phyloP scores from a whole-genome alignment of 2,329 filamentous ascomycete species.

The Arthrobotrys entomopaga region DNA sequence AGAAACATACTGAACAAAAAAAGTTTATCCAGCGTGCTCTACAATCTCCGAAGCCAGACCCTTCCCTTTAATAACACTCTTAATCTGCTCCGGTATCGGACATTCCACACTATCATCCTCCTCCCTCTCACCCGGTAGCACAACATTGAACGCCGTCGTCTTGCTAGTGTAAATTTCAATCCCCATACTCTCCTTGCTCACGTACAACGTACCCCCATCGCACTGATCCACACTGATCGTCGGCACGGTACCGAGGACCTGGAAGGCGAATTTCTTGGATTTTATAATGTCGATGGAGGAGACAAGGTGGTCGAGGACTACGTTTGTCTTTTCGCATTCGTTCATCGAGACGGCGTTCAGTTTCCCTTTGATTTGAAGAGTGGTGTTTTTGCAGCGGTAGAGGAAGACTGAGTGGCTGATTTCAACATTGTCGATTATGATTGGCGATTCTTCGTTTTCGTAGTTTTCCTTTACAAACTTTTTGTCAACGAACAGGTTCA shows the following conservation, averaged over 20 bases:
- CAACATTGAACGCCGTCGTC: constrained; percentile 85
- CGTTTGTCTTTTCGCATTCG: constrained; percentile 83
- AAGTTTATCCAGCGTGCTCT: constrained; percentile 80
- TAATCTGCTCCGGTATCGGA: constrained; percentile 88
- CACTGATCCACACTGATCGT: constrained; percentile 93
- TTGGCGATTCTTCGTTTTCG: constrained; percentile 73
- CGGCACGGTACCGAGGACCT: constrained; percentile 85
- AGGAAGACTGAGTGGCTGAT: constrained; percentile 91
- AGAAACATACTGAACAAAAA: background rate
- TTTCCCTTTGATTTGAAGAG: constrained; percentile 89
- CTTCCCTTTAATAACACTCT: constrained; percentile 78
- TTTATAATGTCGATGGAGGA: constrained; percentile 96
- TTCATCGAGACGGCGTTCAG: constrained; percentile 97
- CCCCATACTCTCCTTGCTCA: constrained; percentile 78
- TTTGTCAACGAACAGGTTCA: constrained; percentile 2
- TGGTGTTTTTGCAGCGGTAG: constrained; percentile 88
- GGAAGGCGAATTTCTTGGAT: constrained; percentile 90
- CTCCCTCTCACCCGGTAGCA: constrained; percentile 75
- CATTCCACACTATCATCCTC: constrained; percentile 87
- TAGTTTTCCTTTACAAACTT: constrained; percentile 85
- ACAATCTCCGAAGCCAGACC: constrained; percentile 92
- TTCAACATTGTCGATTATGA: constrained; percentile 82
- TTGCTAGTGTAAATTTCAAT: constrained; percentile 92
- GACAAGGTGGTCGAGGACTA: constrained; percentile 88
- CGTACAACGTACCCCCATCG: constrained; percentile 86